phyloP scores from a whole-genome alignment of 306 rosid genomes.

The Cicer arietinum region DNA sequence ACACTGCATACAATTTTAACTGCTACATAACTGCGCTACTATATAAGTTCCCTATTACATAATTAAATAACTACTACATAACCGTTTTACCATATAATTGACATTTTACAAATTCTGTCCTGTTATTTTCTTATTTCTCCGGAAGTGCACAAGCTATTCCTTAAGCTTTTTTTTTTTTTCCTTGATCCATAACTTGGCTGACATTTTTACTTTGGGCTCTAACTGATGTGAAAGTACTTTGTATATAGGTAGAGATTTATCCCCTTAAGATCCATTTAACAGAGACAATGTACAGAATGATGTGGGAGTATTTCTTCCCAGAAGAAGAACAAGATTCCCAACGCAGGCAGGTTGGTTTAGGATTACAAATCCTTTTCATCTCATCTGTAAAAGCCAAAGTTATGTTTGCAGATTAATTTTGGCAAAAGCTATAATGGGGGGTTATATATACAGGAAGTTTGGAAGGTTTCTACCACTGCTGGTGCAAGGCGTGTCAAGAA shows the following conservation, averaged over 20 bases:
- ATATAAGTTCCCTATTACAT: not conserved
- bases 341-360: conserved; percentile 85
- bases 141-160: not conserved
- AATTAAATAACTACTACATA: not conserved
- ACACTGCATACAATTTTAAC: not conserved
- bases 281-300: conserved; percentile 94
- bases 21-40: not conserved
- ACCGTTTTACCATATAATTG: not conserved
- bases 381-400: conserved; percentile 30
- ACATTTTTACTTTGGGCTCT: not conserved
- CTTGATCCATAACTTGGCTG: not conserved
- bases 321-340: conserved; percentile 99
- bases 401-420: conserved; percentile 24
- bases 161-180: not conserved
- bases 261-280: conserved; percentile 99
- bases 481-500: conserved; percentile 93
- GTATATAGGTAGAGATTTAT: conserved; percentile 78
- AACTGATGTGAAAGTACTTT: conserved; percentile 39
- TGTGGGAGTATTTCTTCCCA: conserved; percentile 97
- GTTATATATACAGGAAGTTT: conserved; percentile 75
- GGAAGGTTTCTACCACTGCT: conserved; percentile 98
- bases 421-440: conserved; percentile 31
- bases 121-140: not conserved
- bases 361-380: conserved; percentile 36
- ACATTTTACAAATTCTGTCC: conserved; percentile 2